Conservation (phyloP, 2,329 filamentous ascomycete species). For the Geosmithia flava region DNA sequence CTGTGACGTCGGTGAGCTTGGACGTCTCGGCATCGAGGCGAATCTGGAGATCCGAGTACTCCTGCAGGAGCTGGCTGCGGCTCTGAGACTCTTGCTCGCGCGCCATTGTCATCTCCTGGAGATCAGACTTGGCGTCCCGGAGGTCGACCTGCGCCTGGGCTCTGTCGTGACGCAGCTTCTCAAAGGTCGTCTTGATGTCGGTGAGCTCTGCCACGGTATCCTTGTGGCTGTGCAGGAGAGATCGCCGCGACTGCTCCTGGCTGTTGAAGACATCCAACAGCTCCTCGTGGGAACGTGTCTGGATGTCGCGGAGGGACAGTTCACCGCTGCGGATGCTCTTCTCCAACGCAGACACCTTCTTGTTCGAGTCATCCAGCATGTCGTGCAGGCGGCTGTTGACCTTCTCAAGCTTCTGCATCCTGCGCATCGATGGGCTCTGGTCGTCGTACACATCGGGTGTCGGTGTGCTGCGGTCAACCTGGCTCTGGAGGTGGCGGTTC, state of each 20-base stretch:
- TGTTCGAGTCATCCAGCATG: conserved; percentile 85
- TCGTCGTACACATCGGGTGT: conserved; percentile 54
- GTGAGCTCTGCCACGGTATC: conserved; percentile 73
- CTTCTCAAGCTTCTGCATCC: conserved; percentile 83
- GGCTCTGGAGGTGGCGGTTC: conserved; percentile 81
- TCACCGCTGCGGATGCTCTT: conserved; percentile 78
- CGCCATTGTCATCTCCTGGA: conserved; percentile 65
- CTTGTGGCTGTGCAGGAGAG: conserved; percentile 74
- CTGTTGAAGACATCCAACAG: conserved; percentile 85
- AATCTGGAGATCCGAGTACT: conserved; percentile 90
- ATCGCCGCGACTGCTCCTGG: conserved; percentile 79
- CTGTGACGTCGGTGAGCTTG: conserved; percentile 69
- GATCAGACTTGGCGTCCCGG: conserved; percentile 70
- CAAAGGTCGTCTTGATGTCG: conserved; percentile 77
- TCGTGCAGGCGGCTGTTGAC: conserved; percentile 87
- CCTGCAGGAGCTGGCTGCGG: conserved; percentile 77
- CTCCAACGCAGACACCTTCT: conserved; percentile 84
- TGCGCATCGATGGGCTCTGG: conserved; percentile 65
- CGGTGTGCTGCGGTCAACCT: conserved; percentile 60
- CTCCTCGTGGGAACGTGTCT: conserved; percentile 89
- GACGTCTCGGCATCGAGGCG: conserved; percentile 81
- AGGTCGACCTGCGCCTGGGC: conserved; percentile 74
- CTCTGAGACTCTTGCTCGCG: conserved; percentile 82
- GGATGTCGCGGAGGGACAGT: conserved; percentile 78
- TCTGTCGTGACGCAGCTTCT: conserved; percentile 74